Evolutionary conservation across 805 yeast genomes (phyloP), one percentile per base, ranked within the genome.

Genomic region (Spathaspora gorwiae): DNA sequence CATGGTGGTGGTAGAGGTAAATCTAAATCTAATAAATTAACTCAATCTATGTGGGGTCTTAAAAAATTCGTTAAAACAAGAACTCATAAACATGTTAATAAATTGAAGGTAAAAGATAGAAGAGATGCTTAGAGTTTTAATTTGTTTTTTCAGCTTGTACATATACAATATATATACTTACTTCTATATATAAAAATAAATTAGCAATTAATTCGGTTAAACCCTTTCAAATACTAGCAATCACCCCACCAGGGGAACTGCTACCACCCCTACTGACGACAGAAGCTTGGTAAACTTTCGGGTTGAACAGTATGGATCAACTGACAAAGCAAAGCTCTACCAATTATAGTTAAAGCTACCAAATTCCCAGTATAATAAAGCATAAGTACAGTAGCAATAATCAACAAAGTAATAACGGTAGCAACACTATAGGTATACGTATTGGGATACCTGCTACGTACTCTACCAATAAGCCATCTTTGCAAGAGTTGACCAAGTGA

Each of bases 1-100:
- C 90, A 89, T 61, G 99, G 99, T 76, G 99, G 99, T 84, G 99
- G 99, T 72, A 84, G 99, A 78, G 99, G 99, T 80, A 94, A 94
- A 69, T 87, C 96, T 49, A 94, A 94, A 82, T 88, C 96, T 52
- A 90, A 92, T 70, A 92, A 89, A 73, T 78, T 86, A 48, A 87
- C 98, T 14, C 88, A 86, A 75, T 87, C 96, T 45, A 95, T 95
- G 65, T 92, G 98, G 97, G 99, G 99, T 59, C 84, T 83, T 49
- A 92, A 92, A 78, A 95, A 94, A 66, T 85, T 88, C 46, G 90
- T 81, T 73, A 90, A 89, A 80, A 94, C 98, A 12, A 84, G 99
- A 72, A 82, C 84, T 56, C 95, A 95, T 61, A 89, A 87, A 70
- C 78, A 87, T 64, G 83, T 76, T 52, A 94, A 94, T 66, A 83